A percentile compares a stretch with the other conserved stretches of the same genome.
These are phyloP conservation scores for Penicillium sp. DNA, from an alignment of 2,329 filamentous ascomycete genomes.

Conservation along the genomic window DNA sequence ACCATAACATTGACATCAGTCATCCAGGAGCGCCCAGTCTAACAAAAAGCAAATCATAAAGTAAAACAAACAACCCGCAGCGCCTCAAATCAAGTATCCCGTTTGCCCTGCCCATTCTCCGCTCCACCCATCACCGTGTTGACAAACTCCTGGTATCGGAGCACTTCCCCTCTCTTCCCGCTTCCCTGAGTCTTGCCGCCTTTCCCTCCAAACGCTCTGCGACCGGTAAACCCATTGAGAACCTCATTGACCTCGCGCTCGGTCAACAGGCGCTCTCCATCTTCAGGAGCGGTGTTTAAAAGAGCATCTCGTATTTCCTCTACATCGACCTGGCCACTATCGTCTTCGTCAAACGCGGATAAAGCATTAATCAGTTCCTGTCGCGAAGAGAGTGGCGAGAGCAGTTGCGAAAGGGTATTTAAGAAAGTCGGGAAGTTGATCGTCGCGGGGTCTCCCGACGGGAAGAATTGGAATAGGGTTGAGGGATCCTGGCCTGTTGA, in stretches of 20 bases:
- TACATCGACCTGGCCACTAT: conserved; percentile 89
- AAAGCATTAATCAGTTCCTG: conserved; percentile 87
- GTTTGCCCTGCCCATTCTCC: conserved; percentile 36
- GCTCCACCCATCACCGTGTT: conserved; percentile 64
- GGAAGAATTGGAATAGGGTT: conserved; percentile 82
- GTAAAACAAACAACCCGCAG: background rate
- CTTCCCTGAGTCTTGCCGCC: conserved; percentile 53
- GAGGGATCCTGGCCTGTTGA: conserved; percentile 74
- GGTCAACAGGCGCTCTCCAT: conserved; percentile 67
- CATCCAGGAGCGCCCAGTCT: conserved; percentile 5
- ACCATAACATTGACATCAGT: background rate
- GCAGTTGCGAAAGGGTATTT: conserved; percentile 75
- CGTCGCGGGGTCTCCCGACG: conserved; percentile 70
- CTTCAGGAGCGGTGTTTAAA: conserved; percentile 78
- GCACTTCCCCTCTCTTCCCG: conserved; percentile 79
- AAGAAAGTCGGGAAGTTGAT: conserved; percentile 87
- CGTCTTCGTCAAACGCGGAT: conserved; percentile 93
- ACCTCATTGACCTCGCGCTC: conserved; percentile 82
- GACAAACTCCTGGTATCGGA: conserved; percentile 93
- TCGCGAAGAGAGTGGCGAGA: conserved; percentile 75
- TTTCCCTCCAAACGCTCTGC: conserved; percentile 75
- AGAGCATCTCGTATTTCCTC: conserved; percentile 81
- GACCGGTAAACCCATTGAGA: conserved; percentile 82
- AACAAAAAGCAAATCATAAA: background rate
- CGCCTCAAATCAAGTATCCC: conserved; percentile 21